Base-by-base conservation (phyloP, 257 asterid species). In the Solanum sparsipilum region DNA sequence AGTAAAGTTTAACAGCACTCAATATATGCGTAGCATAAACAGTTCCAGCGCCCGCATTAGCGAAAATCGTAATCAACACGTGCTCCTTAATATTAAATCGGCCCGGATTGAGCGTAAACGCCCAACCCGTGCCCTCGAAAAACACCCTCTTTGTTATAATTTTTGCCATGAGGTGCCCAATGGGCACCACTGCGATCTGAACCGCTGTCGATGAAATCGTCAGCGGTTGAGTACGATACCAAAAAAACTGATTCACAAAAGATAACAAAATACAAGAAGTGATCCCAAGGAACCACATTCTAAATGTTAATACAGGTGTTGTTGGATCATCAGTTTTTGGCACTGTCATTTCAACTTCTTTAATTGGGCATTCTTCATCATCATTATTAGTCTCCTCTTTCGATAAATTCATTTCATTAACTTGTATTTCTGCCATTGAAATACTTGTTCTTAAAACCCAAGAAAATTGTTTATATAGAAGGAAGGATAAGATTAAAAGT, bases 31-130 rank as follows among this genome's bases (percentile, higher is more conserved):
- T 91, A 9, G 96, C 94, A 34, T 93, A 93, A 75, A 92, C 93
- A 7, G 46, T 23, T 34, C 93, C 93, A 15, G 94, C 92, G 9
- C 94, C 94, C 18, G 94, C 88, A 89, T 90, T 91, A 6, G 94
- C 96, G 21, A 92, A 76, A 25, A 93, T 92, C 9, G 94, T 90
- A 21, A 93, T 93, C 91, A 90, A 13, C 13, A 93, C 94, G 58
- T 93, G 96, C 86, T 93, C 96, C 20, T 92, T 92, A 6, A 91
- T 44, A 58, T 90, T 93, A 34, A 93, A 93, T 7, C 94, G 93
- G 13, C 94, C 94, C 2, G 94, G 93, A 79, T 93, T 93, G 74
- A 92, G 27, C 4, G 91, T 48, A 63, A 91, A 93, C 68, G 83
- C 93, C n/a, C 74, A 89, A 31, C 78, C 1, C 20, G 93, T 87